Conservation (phyloP, 768 basidiomycete genomes). For the Lentinula lateritia region DNA sequence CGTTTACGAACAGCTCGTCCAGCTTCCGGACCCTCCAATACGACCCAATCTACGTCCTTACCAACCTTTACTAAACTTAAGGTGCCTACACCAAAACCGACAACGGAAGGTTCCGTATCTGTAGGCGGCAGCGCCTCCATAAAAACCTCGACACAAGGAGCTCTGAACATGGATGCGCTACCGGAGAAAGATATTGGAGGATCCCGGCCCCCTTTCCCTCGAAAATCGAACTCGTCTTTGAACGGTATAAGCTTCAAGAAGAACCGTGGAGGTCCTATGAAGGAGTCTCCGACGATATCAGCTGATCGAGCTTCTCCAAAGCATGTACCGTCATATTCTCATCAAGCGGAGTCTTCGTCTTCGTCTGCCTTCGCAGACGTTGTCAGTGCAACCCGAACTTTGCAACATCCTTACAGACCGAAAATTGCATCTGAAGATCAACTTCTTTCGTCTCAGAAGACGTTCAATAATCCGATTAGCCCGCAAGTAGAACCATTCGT, state of each 20-base stretch:
- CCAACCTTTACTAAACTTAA: background rate
- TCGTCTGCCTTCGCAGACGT: too few relatives aligned
- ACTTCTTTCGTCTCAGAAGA: too few relatives aligned
- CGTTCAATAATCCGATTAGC: too few relatives aligned
- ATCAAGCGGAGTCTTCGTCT: background rate
- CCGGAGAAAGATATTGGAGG: constrained; percentile 10
- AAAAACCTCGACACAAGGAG: constrained; percentile 25
- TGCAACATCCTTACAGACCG: background rate
- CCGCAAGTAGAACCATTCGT: too few relatives aligned
- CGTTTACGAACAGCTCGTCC: constrained; percentile 1
- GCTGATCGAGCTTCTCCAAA: background rate
- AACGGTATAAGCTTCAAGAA: constrained; percentile 28
- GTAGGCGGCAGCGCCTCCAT: constrained; percentile 26
- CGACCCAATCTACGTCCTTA: background rate
- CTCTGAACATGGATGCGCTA: constrained; percentile 14
- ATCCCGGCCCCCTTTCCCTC: background rate
- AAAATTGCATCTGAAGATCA: too few relatives aligned
- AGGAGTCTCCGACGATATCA: background rate
- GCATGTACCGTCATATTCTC: background rate
- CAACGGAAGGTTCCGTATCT: background rate
- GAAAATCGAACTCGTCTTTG: constrained; percentile 8
- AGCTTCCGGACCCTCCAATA: background rate
- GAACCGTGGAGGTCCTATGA: constrained; percentile 8
- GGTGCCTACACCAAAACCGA: background rate
- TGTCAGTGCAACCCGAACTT: background rate